Conservation (phyloP, 1,139 yeast genomes). For the Groenewaldozyma auringiensis region DNA sequence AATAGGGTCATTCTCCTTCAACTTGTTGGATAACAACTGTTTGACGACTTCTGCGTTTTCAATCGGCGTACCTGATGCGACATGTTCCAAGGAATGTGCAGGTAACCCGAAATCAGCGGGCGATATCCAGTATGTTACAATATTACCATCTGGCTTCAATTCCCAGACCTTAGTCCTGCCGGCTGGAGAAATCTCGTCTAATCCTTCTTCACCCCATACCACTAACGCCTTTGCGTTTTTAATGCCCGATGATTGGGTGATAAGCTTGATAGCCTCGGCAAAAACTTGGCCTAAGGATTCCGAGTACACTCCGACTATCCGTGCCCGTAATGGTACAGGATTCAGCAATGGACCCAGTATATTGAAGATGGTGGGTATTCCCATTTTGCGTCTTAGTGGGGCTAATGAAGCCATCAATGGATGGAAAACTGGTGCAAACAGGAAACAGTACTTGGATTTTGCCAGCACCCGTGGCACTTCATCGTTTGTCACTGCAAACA, state of each 20-base stretch:
- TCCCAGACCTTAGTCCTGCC: conserved; percentile 81
- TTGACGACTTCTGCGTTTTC: conserved; percentile 66
- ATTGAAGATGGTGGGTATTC: conserved; percentile 89
- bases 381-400: conserved; percentile 62
- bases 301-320: conserved; percentile 84
- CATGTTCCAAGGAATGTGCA: conserved; percentile 60
- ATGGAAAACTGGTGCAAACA: conserved; percentile 92
- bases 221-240: conserved; percentile 56
- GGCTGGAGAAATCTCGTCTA: conserved; percentile 88
- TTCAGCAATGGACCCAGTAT: conserved; percentile 87
- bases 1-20: conserved; percentile 52
- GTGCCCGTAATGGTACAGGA: conserved; percentile 76
- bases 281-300: conserved; percentile 72
- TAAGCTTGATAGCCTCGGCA: conserved; percentile 65
- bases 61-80: conserved; percentile 77
- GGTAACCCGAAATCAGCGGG: conserved; percentile 68
- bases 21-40: conserved; percentile 48
- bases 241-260: conserved; percentile 41
- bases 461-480: conserved; percentile 60
- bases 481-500: conserved; percentile 55
- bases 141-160: conserved; percentile 29
- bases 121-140: conserved; percentile 32
- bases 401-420: conserved; percentile 88
- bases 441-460: conserved; percentile 54
- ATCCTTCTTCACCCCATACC: conserved; percentile 84